Conservation (phyloP, 179 eudicot species). For the Heliamphora pulchella region DNA sequence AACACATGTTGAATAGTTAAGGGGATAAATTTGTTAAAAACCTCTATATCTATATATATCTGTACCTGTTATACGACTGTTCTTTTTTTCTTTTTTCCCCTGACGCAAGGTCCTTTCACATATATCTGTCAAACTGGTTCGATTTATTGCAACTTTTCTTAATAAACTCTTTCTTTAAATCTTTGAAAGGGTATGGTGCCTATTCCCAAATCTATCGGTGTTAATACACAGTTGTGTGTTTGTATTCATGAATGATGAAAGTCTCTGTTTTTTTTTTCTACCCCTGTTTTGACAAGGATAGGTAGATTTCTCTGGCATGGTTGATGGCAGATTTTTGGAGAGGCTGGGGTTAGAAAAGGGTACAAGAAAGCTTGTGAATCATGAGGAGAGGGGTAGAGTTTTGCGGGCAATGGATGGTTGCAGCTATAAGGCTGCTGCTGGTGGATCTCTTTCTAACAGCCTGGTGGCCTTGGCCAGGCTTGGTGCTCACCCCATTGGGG, state of each 20-base stretch:
- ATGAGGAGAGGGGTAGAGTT: constrained; percentile 90
- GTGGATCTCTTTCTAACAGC: constrained; percentile 93
- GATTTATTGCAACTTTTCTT: neutral
- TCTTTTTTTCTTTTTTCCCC: neutral
- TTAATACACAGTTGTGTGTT: too few species aligned
- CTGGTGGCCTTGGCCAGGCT: constrained; percentile 97
- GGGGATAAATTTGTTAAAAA: too few species aligned
- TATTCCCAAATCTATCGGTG: too few species aligned
- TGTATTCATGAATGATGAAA: neutral
- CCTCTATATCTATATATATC: too few species aligned
- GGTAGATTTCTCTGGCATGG: constrained; percentile 98
- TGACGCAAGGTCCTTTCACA: neutral
- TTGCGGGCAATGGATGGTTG: constrained; percentile 97
- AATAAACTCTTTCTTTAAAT: neutral
- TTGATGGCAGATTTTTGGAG: constrained; percentile 67
- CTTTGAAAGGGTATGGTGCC: neutral
- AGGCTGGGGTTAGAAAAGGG: constrained; percentile 78
- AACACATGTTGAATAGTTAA: too few species aligned
- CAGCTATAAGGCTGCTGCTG: constrained; percentile 98
- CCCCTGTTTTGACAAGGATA: constrained; percentile 13
- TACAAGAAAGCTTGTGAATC: constrained; percentile 79
- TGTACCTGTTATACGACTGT: too few species aligned
- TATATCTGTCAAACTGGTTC: neutral
- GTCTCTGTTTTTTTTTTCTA: neutral
- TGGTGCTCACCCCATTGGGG: constrained; percentile 60